These are phyloP conservation scores for Nemania sp. DNA, from an alignment of 2,329 filamentous ascomycete species.

Conservation along the genomic window DNA sequence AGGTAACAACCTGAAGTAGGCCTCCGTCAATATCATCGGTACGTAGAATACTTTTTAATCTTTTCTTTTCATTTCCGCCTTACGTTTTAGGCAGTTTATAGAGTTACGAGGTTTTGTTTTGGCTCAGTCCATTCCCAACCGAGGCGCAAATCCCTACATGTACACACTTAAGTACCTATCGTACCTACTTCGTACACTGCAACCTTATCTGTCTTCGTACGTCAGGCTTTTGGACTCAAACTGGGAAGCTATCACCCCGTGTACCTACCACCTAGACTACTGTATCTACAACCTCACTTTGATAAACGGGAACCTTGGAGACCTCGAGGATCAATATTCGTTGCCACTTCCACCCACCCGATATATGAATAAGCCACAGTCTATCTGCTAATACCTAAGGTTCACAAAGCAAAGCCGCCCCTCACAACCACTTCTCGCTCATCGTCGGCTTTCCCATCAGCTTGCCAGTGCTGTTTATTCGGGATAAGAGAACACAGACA, in stretches of 20 bases:
- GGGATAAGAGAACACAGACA: too few relatives aligned
- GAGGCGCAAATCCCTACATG: too few relatives aligned
- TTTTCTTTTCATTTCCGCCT: not conserved
- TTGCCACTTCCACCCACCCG: not conserved
- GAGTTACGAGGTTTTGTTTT: not conserved
- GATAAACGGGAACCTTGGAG: too few relatives aligned
- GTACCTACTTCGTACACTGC: too few relatives aligned
- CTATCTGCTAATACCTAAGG: not conserved
- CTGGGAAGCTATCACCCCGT: too few relatives aligned
- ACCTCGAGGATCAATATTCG: not conserved
- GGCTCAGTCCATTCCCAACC: not conserved
- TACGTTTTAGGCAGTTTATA: not conserved
- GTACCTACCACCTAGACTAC: too few relatives aligned
- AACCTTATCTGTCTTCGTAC: too few relatives aligned
- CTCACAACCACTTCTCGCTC: slow-evolving; percentile 26
- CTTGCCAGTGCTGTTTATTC: too few relatives aligned
- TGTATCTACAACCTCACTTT: too few relatives aligned
- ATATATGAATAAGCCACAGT: slow-evolving; percentile 3
- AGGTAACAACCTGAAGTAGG: not conserved
- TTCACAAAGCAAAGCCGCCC: slow-evolving; percentile 23
- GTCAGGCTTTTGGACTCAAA: too few relatives aligned
- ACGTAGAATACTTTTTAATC: not conserved
- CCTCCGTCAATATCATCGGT: slow-evolving; percentile 7
- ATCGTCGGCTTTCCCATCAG: slow-evolving; percentile 30
- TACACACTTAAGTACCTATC: too few relatives aligned